Evolutionary conservation across 768 basidiomycete genomes (phyloP), one percentile per base, ranked within the genome.

Genomic region (Hydnum rufescens): DNA sequence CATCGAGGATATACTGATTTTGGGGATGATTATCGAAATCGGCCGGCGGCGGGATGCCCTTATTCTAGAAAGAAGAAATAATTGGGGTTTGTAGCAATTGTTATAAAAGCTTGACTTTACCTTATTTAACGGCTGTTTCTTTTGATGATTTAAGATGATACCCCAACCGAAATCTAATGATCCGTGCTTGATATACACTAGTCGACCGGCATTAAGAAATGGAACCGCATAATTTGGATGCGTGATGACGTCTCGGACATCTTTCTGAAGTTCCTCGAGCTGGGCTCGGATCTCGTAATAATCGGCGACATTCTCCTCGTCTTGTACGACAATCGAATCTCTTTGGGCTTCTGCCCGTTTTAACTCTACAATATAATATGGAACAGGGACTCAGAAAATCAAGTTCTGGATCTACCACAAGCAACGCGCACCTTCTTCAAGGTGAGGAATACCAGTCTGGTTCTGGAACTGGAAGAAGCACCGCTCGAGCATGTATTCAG

Each of bases 381-480:
- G n/a, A n/a, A n/a, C n/a, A 4, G 30, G 13, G 42, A 23, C 19
- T 29, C 42, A 25, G 49, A 46, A 32, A 36, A 6, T 3, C 32
- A 19, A 49, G 6, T 34, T 46, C 13, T 3, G 29, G 31, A 13
- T 8, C 18, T 8, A 22, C 28, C 3, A 50, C 4, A 25, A n/a
- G 34, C 32, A 1, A 29, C 5, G n/a, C 78, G 51, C 60, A 92
- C 93, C 84, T 53, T 81, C 74, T 62, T 90, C 82, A 4, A 93
- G 67, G 49, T 70, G 65, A 1, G 95, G 95, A 48, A 97, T 82
- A n/a, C 80, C 82, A 25, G 82, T 77, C 56, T 74, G 89, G 64
- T 85, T 96, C 67, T 99, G 95, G 68, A 96, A 97, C 65, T 99
- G 95, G 73, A 86, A 85, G 73, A 99, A 99, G 68, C 90, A 96